These are phyloP conservation scores for Hansenula lynferdii DNA, from an alignment of 1,139 yeast species.

Conservation along the genomic window DNA sequence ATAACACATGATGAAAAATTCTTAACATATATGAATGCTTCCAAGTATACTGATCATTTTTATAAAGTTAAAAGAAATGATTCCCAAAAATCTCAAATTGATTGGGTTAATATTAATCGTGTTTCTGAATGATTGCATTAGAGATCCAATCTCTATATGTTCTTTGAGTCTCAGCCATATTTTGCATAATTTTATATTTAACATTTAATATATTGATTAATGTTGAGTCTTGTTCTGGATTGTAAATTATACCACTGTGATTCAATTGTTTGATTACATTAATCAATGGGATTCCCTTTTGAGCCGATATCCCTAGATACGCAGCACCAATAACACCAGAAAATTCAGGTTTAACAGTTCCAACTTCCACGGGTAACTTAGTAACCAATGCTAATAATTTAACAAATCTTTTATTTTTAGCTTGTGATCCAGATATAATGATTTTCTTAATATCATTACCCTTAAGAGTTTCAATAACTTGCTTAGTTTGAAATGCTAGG, in stretches of 20 bases:
- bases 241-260: conserved; percentile 3
- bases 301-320: conserved; percentile 22
- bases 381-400: conserved; percentile 26
- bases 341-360: conserved; percentile 20
- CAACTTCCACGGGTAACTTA: conserved; percentile 22
- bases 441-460: conserved; percentile 26
- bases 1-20: conserved; percentile 96
- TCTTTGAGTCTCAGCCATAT: conserved; percentile 34
- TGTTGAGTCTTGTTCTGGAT: conserved; percentile 1
- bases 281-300: conserved; percentile 4
- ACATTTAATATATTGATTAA: conserved; percentile 17
- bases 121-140: conserved; percentile 23
- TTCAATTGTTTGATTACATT: conserved; percentile 8
- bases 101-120: conserved; percentile 39
- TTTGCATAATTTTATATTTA: conserved; percentile 31
- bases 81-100: conserved; percentile 72
- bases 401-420: conserved; percentile 39
- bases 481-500: conserved; percentile 43
- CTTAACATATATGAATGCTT: conserved; percentile 78
- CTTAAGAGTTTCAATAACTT: conserved; percentile 30
- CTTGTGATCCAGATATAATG: conserved; percentile 47
- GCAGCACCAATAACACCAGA: conserved; percentile 38
- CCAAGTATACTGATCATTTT: conserved; percentile 83
- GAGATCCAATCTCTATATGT: conserved; percentile 22
- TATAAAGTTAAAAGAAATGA: conserved; percentile 79